Evolutionary conservation across 768 basidiomycete species (phyloP).

Genomic region (Leccinum longicurvipes): DNA sequence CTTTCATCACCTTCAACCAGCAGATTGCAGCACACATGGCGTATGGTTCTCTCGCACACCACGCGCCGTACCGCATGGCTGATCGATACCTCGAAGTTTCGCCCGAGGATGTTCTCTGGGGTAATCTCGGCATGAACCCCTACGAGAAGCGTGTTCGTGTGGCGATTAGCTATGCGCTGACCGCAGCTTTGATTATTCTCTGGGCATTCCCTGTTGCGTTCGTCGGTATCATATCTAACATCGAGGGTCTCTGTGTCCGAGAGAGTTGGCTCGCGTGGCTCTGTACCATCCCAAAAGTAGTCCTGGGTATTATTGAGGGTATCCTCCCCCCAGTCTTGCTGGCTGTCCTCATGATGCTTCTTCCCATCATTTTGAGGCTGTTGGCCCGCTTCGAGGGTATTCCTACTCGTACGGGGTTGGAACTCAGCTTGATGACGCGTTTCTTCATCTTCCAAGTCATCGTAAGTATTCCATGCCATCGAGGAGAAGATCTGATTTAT

Average conservation of each 20-base stretch:
- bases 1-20: slow-evolving; percentile 87
- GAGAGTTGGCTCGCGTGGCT: slow-evolving; percentile 82
- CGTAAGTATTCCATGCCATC: slow-evolving; percentile 44
- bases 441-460: slow-evolving; percentile 92
- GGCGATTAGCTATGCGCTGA: slow-evolving; percentile 68
- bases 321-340: slow-evolving; percentile 84
- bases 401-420: slow-evolving; percentile 77
- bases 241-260: slow-evolving; percentile 61
- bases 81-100: slow-evolving; percentile 76
- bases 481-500: neutral
- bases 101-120: slow-evolving; percentile 90
- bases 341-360: slow-evolving; percentile 86
- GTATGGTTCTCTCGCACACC: slow-evolving; percentile 67
- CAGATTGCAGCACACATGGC: slow-evolving; percentile 94
- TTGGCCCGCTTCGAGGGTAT: slow-evolving; percentile 88
- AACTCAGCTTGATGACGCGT: slow-evolving; percentile 88
- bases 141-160: slow-evolving; percentile 75
- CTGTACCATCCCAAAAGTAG: slow-evolving; percentile 57
- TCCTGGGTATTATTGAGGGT: slow-evolving; percentile 86
- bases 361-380: slow-evolving; percentile 79
- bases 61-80: slow-evolving; percentile 81
- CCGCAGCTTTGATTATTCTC: slow-evolving; percentile 75
- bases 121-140: slow-evolving; percentile 83
- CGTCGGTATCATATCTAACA: slow-evolving; percentile 83
- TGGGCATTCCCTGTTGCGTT: slow-evolving; percentile 90